Evolutionary conservation across 192 early-diverging fungal species (phyloP).

Genomic region (Coemansia biformis): DNA sequence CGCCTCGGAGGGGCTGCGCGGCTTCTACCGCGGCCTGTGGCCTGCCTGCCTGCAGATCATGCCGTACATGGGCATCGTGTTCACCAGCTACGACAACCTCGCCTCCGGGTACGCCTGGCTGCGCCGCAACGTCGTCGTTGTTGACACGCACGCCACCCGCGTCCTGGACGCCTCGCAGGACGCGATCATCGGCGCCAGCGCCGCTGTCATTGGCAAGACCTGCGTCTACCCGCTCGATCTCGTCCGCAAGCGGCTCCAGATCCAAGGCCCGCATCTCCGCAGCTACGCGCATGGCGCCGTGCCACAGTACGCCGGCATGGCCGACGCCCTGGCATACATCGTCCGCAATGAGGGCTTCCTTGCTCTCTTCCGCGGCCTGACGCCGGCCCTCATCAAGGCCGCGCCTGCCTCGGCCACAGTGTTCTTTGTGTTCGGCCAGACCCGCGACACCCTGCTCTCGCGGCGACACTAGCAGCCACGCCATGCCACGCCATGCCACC

Average conservation of each 20-base stretch:
- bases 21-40: conserved; percentile 81
- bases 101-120: conserved; percentile 44
- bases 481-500: no score
- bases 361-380: conserved; percentile 83
- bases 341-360: conserved; percentile 67
- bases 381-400: conserved; percentile 81
- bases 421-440: conserved; percentile 76
- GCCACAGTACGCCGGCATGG: conserved; percentile 62
- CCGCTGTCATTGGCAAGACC: conserved; percentile 78
- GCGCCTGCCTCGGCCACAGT: conserved; percentile 80
- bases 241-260: conserved; percentile 71
- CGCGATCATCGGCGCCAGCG: conserved; percentile 70
- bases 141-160: background rate
- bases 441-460: conserved; percentile 52
- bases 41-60: conserved; percentile 83
- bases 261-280: conserved; percentile 67
- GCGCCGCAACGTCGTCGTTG: conserved; percentile 4
- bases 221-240: conserved; percentile 89
- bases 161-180: conserved; percentile 49
- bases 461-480: conserved; percentile 1
- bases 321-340: conserved; percentile 60
- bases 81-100: conserved; percentile 68
- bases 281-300: conserved; percentile 59
- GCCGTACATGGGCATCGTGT: conserved; percentile 93
- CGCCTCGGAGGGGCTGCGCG: conserved; percentile 66